phyloP scores from a whole-genome alignment of 345 rosid genomes.

The Arabis alpina region DNA sequence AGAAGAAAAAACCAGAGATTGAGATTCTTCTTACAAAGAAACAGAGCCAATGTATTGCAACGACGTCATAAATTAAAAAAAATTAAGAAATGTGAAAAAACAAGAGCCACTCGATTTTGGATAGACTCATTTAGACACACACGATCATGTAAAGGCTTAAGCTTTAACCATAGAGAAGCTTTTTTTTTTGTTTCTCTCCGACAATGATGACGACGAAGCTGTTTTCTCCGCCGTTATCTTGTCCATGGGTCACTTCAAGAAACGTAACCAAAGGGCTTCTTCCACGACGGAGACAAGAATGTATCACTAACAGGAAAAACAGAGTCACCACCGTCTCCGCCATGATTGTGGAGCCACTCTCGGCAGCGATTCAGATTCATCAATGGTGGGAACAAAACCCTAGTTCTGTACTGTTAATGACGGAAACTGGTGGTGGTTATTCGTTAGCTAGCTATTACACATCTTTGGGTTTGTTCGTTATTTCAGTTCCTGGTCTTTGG shows the following conservation, averaged over 20 bases:
- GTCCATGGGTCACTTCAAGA: constrained; percentile 41
- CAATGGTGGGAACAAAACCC: constrained; percentile 44
- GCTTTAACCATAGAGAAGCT: constrained; percentile 6
- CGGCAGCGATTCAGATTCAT: constrained; percentile 39
- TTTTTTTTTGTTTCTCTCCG: neutral
- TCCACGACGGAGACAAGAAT: constrained; percentile 19
- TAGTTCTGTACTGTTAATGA: constrained; percentile 50
- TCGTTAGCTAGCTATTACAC: constrained; percentile 94
- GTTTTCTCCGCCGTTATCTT: constrained; percentile 39
- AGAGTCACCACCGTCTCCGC: constrained; percentile 29
- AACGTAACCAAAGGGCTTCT: constrained; percentile 26
- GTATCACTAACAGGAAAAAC: constrained; percentile 6
- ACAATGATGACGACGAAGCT: constrained; percentile 47
- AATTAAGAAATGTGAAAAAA: constrained; percentile 13
- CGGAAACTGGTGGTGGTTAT: constrained; percentile 73
- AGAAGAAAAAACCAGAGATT: constrained; percentile 6
- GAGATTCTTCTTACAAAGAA: constrained; percentile 33
- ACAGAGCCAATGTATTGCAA: constrained; percentile 32
- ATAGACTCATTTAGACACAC: constrained; percentile 23
- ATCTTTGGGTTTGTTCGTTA: constrained; percentile 85
- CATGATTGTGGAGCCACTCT: constrained; percentile 34
- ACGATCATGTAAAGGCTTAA: constrained; percentile 30
- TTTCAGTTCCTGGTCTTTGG: constrained; percentile 98
- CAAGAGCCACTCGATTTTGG: constrained; percentile 41
- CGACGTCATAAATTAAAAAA: constrained; percentile 28